Base-by-base conservation (phyloP, 495 filamentous ascomycete species). In the Arthonia radiata region DNA sequence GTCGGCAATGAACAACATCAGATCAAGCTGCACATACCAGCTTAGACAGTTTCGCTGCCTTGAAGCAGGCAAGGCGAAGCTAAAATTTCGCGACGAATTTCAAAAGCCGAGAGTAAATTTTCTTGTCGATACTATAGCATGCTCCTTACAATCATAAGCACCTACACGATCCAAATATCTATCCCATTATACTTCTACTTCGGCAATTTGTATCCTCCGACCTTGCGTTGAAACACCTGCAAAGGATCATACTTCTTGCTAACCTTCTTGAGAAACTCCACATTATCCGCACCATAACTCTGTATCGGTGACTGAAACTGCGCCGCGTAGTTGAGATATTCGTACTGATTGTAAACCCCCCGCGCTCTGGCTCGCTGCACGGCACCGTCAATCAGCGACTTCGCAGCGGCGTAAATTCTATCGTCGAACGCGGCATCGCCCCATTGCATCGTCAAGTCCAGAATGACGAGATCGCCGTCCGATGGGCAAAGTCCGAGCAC, bases 261-360 rank as follows among this genome's bases (percentile, higher is more conserved):
- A 14, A 56, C 45, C 6, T 36, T 29, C 16, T 30, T 37, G 40
- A 59, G 39, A 3, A 35, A 36, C 11, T 27, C 24, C 1, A 52
- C 36, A 31, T 44, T 52, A 29, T 46, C 43, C 4, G 1, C 6
- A 0, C 51, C 53, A 27, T 57, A 53, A 6, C 44, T 44, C 5
- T 25, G 37, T 28, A 53, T 52, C 0, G 49, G 44, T 30, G 53
- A 38, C 37, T 56, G 53, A 32, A 43, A 47, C 4, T 39, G 38
- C 11, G 37, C 47, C 11, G 46, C 49, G 32, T 53, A 54, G 31
- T 66, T 64, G 33, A 64, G 51, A 34, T 72, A 71, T 15, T 71
- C 38, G 28, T 59, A 76, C 18, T 55, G 47, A 27, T 64, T 35
- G 19, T 19, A 35, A 0, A 40, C 6, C 2, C 37, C 40, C n/a